A percentile compares a stretch with the other conserved stretches of the same genome.
These are phyloP conservation scores for Trichaptum fuscoviolaceum DNA, from an alignment of 768 basidiomycete genomes.

Conservation along the genomic window DNA sequence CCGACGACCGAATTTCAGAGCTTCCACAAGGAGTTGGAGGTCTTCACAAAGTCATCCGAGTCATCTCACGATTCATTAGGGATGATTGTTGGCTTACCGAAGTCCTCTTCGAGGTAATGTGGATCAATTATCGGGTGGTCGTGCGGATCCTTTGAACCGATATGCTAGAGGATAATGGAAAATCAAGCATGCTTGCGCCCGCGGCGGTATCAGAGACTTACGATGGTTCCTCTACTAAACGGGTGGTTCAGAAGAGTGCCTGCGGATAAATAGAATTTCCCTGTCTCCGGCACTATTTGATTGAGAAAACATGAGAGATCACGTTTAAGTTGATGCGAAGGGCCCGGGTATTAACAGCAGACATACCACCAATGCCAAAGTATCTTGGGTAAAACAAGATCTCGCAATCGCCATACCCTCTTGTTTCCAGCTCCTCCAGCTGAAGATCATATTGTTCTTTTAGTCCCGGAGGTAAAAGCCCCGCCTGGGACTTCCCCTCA, in stretches of 20 bases:
- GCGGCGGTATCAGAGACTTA: not conserved
- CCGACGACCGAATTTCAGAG: slow-evolving; percentile 28
- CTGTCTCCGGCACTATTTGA: slow-evolving; percentile 9
- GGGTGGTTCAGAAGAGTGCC: slow-evolving; percentile 17
- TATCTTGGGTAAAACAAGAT: not conserved
- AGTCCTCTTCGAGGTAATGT: slow-evolving; percentile 36
- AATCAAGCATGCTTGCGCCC: not conserved
- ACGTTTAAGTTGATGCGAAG: not conserved
- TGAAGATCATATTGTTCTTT: slow-evolving; percentile 37
- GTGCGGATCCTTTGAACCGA: slow-evolving; percentile 27
- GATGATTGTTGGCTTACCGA: slow-evolving; percentile 23
- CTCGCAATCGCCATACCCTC: slow-evolving; percentile 7
- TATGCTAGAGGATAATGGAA: slow-evolving; percentile 17
- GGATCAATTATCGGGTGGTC: slow-evolving; percentile 36
- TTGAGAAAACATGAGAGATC: not conserved
- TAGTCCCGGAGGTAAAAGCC: slow-evolving; percentile 22
- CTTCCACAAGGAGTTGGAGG: slow-evolving; percentile 28
- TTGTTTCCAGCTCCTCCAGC: slow-evolving; percentile 24
- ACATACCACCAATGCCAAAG: not conserved
- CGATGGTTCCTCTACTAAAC: slow-evolving; percentile 20
- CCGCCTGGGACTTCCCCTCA: not conserved
- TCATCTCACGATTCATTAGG: not conserved
- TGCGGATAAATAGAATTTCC: slow-evolving; percentile 23
- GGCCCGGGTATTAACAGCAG: not conserved
- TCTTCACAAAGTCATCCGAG: slow-evolving; percentile 14